These are phyloP conservation scores for Colletotrichum gigasporum DNA, from an alignment of 2,329 filamentous ascomycete species.

Conservation along the genomic window DNA sequence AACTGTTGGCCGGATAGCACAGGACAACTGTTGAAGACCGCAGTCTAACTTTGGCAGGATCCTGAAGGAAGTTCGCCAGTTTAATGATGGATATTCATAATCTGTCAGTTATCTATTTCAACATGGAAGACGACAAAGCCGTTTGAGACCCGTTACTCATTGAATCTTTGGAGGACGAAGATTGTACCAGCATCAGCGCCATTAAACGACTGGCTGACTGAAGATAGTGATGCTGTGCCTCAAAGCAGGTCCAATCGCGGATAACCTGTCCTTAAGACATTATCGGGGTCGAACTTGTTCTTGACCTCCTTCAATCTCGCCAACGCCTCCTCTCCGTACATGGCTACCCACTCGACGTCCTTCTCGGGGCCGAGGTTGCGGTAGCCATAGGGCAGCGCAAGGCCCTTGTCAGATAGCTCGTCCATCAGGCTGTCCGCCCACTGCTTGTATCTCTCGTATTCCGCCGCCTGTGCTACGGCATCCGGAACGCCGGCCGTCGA, in stretches of 20 bases:
- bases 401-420: constrained; percentile 40
- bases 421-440: constrained; percentile 36
- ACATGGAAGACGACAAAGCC: no score
- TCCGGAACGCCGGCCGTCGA: constrained; percentile 35
- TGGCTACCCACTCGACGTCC: constrained; percentile 37
- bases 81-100: no score
- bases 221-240: not conserved
- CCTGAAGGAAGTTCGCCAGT: no score
- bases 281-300: constrained; percentile 24
- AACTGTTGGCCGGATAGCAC: no score
- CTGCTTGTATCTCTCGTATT: constrained; percentile 32
- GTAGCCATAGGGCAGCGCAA: constrained; percentile 40
- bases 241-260: not conserved
- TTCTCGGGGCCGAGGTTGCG: constrained; percentile 8
- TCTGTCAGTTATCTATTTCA: no score
- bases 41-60: no score
- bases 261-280: constrained; percentile 26
- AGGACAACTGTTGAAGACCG: no score
- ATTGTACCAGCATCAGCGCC: not conserved
- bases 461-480: constrained; percentile 37
- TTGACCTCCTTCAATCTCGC: constrained; percentile 25
- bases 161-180: no score
- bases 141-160: no score
- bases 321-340: constrained; percentile 41
- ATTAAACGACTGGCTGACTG: not conserved